A percentile compares a stretch with the other conserved stretches of the same genome.
These are phyloP conservation scores for Apiospora saccharicola DNA, from an alignment of 2,329 filamentous ascomycete genomes.

Conservation along the genomic window DNA sequence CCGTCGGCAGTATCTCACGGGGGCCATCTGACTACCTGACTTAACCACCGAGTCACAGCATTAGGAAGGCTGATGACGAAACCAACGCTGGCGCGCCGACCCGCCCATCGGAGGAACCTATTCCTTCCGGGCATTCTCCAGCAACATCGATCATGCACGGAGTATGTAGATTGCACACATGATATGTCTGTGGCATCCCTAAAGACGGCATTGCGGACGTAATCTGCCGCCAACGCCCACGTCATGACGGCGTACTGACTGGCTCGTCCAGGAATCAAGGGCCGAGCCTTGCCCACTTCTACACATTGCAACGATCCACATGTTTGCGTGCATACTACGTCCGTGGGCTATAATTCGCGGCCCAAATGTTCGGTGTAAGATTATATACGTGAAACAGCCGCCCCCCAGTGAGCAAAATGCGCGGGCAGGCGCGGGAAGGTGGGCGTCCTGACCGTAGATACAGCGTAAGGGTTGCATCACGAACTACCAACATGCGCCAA, in stretches of 20 bases:
- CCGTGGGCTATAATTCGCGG: not conserved
- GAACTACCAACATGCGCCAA: not conserved
- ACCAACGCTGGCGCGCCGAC: not conserved
- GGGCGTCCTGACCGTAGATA: not conserved
- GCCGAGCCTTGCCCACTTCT: not conserved
- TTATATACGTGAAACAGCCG: slow-evolving; percentile 15
- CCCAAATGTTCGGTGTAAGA: not conserved
- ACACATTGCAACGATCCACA: not conserved
- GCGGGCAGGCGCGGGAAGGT: slow-evolving; percentile 1
- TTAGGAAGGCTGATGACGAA: not conserved
- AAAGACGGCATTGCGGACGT: not conserved
- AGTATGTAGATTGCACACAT: not conserved
- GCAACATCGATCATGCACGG: not conserved
- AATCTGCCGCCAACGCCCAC: not conserved
- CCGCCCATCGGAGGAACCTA: not conserved
- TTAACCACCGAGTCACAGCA: not conserved
- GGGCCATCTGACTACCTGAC: slow-evolving; percentile 1
- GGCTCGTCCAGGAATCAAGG: not conserved
- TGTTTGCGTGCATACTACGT: not conserved
- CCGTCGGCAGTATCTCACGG: slow-evolving; percentile 1
- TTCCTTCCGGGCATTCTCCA: slow-evolving; percentile 4
- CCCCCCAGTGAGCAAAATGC: not conserved
- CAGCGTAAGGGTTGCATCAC: not conserved
- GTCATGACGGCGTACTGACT: not conserved
- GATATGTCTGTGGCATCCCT: not conserved